A percentile compares a stretch with the other conserved stretches of the same genome.
These are phyloP conservation scores for Monosporascus sp. DNA, from an alignment of 2,329 filamentous ascomycete genomes.

Conservation along the genomic window DNA sequence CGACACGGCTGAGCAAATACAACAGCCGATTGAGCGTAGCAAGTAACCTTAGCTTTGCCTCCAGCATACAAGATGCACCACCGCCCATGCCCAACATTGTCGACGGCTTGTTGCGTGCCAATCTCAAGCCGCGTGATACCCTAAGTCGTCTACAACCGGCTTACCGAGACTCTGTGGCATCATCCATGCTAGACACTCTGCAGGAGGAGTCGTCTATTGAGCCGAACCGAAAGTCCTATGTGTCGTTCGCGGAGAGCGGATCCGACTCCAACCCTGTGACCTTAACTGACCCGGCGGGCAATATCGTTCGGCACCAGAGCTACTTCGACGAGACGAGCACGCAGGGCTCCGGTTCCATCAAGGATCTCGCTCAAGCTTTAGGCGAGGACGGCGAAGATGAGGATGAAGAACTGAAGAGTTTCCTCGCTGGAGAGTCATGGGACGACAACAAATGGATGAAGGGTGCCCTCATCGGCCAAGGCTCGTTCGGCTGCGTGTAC, in stretches of 20 bases:
- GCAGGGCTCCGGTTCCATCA: slow-evolving; percentile 67
- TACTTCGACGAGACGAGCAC: slow-evolving; percentile 81
- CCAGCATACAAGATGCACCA: slow-evolving; percentile 86
- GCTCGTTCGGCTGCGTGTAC: slow-evolving; percentile 94
- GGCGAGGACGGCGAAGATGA: slow-evolving; percentile 88
- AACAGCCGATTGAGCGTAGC: slow-evolving; percentile 91
- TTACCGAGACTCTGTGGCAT: slow-evolving; percentile 84
- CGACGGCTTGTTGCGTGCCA: slow-evolving; percentile 76
- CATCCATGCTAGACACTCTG: slow-evolving; percentile 80
- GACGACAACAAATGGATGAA: slow-evolving; percentile 99
- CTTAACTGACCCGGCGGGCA: slow-evolving; percentile 70
- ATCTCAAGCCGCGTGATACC: slow-evolving; percentile 40
- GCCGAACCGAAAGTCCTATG: slow-evolving; percentile 89
- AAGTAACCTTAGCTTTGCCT: slow-evolving; percentile 88
- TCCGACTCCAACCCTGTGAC: slow-evolving; percentile 67
- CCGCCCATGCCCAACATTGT: slow-evolving; percentile 94
- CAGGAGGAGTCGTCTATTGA: slow-evolving; percentile 86
- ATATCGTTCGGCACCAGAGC: slow-evolving; percentile 61
- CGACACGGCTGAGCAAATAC: slow-evolving; percentile 83
- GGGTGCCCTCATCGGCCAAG: slow-evolving; percentile 92
- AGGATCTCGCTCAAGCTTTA: slow-evolving; percentile 79
- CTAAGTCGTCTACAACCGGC: slow-evolving; percentile 47
- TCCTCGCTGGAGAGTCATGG: slow-evolving; percentile 88
- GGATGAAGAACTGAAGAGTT: slow-evolving; percentile 84
- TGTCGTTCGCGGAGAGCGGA: slow-evolving; percentile 75